Evolutionary conservation across 2,329 filamentous ascomycete genomes (phyloP).

Genomic region (Colletotrichum lini): DNA sequence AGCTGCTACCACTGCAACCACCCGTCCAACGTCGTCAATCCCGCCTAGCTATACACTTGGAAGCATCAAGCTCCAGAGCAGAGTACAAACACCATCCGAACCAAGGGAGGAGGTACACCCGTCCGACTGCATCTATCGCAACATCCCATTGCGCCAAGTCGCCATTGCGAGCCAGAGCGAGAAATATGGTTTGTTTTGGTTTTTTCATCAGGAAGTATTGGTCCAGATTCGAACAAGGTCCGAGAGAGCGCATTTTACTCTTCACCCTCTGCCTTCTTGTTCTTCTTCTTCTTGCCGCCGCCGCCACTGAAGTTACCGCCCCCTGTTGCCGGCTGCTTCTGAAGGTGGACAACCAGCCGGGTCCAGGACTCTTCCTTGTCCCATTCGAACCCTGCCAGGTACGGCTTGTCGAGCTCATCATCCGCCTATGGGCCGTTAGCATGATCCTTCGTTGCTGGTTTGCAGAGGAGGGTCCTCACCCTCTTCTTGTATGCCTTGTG

Average conservation of each 20-base stretch:
- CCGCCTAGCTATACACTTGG: constrained; percentile 28
- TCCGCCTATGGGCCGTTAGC: constrained; percentile 73
- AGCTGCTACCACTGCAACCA: constrained; percentile 25
- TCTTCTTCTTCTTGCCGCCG: constrained; percentile 74
- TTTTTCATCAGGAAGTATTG: constrained; percentile 55
- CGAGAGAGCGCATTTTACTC: constrained; percentile 47
- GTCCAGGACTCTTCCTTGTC: constrained; percentile 94
- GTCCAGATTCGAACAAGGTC: constrained; percentile 53
- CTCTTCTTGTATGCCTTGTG: constrained; percentile 98
- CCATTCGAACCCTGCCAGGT: constrained; percentile 97
- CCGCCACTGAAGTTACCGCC: constrained; percentile 51
- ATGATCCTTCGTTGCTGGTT: rapidly evolving
- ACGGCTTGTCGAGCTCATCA: constrained; percentile 89
- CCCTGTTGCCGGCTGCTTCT: constrained; percentile 73
- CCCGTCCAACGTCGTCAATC: neutral
- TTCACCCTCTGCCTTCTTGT: constrained; percentile 67
- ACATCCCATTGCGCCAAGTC: constrained; percentile 59
- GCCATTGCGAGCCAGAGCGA: constrained; percentile 55
- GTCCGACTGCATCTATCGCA: constrained; percentile 59
- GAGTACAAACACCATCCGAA: constrained; percentile 13
- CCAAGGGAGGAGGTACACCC: constrained; percentile 44
- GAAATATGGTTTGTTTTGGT: constrained; percentile 46
- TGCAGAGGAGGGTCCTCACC: constrained; percentile 67
- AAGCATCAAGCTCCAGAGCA: constrained; percentile 36
- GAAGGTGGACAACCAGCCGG: constrained; percentile 87